phyloP scores from a whole-genome alignment of 176 grass and related monocot species.

The Carex littledalei region DNA sequence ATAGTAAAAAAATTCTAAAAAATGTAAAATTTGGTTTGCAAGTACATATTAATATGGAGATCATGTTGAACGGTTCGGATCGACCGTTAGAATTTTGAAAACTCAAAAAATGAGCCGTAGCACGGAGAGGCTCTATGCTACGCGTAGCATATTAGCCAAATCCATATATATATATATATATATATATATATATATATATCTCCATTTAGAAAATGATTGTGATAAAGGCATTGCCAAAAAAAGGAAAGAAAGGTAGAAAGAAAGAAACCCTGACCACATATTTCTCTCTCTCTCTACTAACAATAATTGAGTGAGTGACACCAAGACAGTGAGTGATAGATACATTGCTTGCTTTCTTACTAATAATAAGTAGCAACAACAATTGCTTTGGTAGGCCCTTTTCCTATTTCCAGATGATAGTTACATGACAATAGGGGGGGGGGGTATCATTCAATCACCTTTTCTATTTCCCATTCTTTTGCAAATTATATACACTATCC shows the following conservation, averaged over 20 bases:
- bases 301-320: background rate
- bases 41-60: too few species aligned
- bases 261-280: background rate
- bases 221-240: background rate
- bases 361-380: background rate
- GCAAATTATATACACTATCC: too few species aligned
- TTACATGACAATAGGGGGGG: background rate
- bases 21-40: too few species aligned
- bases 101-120: too few species aligned
- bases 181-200: too few species aligned
- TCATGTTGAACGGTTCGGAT: too few species aligned
- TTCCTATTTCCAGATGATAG: background rate
- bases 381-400: background rate
- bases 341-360: background rate
- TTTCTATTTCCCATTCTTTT: background rate
- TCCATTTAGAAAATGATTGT: background rate
- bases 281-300: background rate
- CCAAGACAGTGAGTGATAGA: background rate
- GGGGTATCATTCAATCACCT: background rate
- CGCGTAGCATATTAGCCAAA: too few species aligned
- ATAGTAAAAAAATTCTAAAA: too few species aligned
- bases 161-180: too few species aligned
- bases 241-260: background rate
- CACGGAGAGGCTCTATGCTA: too few species aligned
- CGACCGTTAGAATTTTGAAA: too few species aligned